Evolutionary conservation across 2,329 filamentous ascomycete genomes (phyloP), one percentile per base, ranked within the genome.

Genomic region (Neopestalotiopsis sp.): DNA sequence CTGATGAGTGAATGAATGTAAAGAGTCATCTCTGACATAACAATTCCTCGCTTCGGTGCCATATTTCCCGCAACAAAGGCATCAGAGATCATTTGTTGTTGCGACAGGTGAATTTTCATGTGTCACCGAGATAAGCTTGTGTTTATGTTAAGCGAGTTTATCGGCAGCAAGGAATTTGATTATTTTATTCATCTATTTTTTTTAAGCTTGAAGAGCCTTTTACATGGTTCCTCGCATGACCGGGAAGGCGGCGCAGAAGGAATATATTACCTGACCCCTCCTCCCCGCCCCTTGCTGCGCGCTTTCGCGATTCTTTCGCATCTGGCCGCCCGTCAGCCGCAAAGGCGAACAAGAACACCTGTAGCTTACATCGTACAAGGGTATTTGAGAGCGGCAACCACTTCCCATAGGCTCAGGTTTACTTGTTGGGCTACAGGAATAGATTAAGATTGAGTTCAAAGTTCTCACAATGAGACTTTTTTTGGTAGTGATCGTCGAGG

Each of bases 71-170:
- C n/a, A 20, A 53, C 10, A 53, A n/a, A 17, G 17, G 45, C 45
- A 53, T 53, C 2, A 5, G 34, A 38, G 17, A 49, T n/a, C 42
- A n/a, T 49, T 49, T 9, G 17, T 24, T 7, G 17, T 53, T 20
- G 7, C n/a, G 20, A 53, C 45, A 24, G 14, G 14, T n/a, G 7
- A 53, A 53, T 53, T 53, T 24, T 53, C 45, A 53, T 53, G 45
- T 53, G 45, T 53, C 45, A 53, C 45, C 45, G 45, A 53, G 45
- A 53, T 53, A 53, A 53, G 45, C 45, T 53, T 53, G 45, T 53
- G 45, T 53, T 53, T 53, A 53, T 53, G 45, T n/a, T 53, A 53
- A 53, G 45, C 45, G 45, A 53, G 45, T 53, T 53, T n/a, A 53
- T 53, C 45, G 20, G 24, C 45, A 53, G 45, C 9, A 17, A 53